Evolutionary conservation across 2,329 filamentous ascomycete species (phyloP).

Genomic region (Thielaviopsis populi): DNA sequence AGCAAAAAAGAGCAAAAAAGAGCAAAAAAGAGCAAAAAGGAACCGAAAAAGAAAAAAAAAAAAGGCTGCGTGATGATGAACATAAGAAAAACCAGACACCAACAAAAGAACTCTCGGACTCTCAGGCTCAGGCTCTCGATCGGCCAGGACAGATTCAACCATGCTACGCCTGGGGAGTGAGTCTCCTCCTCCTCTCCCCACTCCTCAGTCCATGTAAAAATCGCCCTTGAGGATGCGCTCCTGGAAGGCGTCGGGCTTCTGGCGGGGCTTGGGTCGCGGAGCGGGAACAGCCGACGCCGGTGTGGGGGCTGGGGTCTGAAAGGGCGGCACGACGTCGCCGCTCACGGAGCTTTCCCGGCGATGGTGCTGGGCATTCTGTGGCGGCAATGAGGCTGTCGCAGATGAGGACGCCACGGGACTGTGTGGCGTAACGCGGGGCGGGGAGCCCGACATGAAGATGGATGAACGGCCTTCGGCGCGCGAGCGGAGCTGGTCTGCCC

Average conservation of each 20-base stretch:
- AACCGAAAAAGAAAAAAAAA: neutral
- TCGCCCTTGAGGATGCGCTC: conserved; percentile 95
- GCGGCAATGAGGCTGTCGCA: neutral
- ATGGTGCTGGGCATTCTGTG: neutral
- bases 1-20: neutral
- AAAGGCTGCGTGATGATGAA: conserved; percentile 4
- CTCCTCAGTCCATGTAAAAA: conserved; percentile 80
- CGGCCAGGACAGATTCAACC: neutral
- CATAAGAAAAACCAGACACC: neutral
- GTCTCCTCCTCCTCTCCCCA: neutral
- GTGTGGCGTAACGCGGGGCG: conserved; percentile 5
- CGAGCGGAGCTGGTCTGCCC: conserved; percentile 87
- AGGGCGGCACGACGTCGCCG: conserved; percentile 21
- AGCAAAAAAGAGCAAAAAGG: neutral
- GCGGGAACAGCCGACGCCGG: conserved; percentile 18
- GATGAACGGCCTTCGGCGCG: conserved; percentile 43
- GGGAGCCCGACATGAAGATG: conserved; percentile 11
- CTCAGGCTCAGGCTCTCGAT: too few relatives aligned
- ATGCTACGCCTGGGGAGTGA: neutral
- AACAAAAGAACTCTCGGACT: neutral
- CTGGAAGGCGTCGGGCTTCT: conserved; percentile 85
- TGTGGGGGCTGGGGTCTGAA: conserved; percentile 18
- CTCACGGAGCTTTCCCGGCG: conserved; percentile 48
- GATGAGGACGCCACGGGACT: conserved; percentile 6
- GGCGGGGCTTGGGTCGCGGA: conserved; percentile 40